Evolutionary conservation across 148 eudicot species (phyloP), one percentile per base, ranked within the genome.

Genomic region (Pouteria glomerata): DNA sequence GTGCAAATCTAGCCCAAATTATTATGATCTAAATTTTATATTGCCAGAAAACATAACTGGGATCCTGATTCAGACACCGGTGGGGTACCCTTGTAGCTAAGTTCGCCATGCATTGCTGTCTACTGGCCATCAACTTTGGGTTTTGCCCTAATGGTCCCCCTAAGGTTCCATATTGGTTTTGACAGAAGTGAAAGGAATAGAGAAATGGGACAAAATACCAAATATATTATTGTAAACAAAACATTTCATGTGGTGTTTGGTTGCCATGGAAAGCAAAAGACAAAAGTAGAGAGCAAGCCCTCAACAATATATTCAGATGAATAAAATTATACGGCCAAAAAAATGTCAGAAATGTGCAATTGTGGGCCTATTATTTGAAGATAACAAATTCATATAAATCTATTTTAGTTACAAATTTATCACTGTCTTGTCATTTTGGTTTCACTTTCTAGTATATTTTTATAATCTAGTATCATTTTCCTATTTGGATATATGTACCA

Each of bases 141-240:
- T 71, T 47, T 33, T 69, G 64, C 51, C 48, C 64, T 62, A 11
- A 68, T 70, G 78, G 82, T 71, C 82, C 78, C 82, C 78, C 82
- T 52, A 63, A 45, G 57, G 53, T 34, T 31, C 68, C 68, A 57
- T n/a, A n/a, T 55, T 70, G 44, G 44, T 51, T n/a, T 71, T 76
- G 58, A 53, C 14, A 50, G 60, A 60, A 52, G 5, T 72, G 55
- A 50, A 47, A 19, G 62, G 4, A 26, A 23, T 33, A 42, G 2
- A 33, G 27, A 39, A 47, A 34, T 44, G 68, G 53, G 62, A 60
- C 70, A 66, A 66, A 35, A 16, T 48, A 47, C 1, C 27, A 65
- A 26, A 65, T 65, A 53, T 21, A n/a, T n/a, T n/a, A n/a, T n/a
- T 27, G 12, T 16, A 45, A 45, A 24, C 15, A 29, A 24, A 64